These are phyloP conservation scores for Trifolium pratense DNA, from an alignment of 306 rosid species.

Conservation along the genomic window DNA sequence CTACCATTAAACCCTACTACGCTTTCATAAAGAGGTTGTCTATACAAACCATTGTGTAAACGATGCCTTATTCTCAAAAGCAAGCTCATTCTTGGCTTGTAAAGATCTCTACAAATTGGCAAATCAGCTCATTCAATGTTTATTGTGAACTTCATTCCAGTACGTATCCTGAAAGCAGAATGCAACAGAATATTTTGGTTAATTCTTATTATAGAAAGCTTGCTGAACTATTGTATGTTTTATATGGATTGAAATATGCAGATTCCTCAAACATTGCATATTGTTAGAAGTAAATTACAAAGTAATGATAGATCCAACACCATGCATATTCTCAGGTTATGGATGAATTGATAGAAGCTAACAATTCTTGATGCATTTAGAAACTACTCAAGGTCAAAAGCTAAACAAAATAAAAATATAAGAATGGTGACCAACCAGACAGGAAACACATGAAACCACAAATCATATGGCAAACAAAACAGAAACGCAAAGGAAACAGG, in stretches of 20 bases:
- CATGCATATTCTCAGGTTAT: neutral
- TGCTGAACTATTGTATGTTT: conserved; percentile 6
- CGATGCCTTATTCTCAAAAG: conserved; percentile 58
- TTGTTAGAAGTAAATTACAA: neutral
- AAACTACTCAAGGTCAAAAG: neutral
- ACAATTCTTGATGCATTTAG: conserved; percentile 5
- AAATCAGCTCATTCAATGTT: conserved; percentile 40
- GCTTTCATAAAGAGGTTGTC: conserved; percentile 41
- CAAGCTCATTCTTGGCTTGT: conserved; percentile 63
- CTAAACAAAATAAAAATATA: neutral
- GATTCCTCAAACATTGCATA: neutral
- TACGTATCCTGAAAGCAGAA: conserved; percentile 43
- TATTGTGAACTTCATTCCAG: conserved; percentile 30
- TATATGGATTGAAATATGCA: neutral
- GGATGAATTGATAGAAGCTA: conserved; percentile 11
- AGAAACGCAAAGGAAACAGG: neutral
- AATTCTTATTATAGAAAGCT: conserved; percentile 6
- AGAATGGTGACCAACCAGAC: neutral
- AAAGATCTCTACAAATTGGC: conserved; percentile 28
- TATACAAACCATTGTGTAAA: conserved; percentile 53
- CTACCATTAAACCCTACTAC: conserved; percentile 35
- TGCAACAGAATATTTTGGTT: conserved; percentile 31
- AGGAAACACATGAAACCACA: neutral
- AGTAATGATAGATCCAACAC: neutral
- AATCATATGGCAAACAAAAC: neutral